Base-by-base conservation (phyloP, 495 filamentous ascomycete species). In the Parmelia sp. region DNA sequence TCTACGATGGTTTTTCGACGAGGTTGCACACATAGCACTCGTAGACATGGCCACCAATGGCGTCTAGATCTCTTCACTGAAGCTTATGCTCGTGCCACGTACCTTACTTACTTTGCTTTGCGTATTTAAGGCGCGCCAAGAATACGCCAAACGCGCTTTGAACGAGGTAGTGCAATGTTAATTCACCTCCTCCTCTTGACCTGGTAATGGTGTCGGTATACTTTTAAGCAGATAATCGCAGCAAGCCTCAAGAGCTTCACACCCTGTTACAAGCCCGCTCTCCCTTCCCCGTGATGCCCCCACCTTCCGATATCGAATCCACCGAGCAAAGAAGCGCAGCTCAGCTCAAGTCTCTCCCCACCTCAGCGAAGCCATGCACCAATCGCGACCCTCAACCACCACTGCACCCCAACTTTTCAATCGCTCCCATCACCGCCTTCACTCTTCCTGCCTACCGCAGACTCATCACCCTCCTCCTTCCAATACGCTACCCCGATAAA, bases 391-490 rank as follows among this genome's bases (percentile, higher is more conserved):
- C 55, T 44, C 51, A n/a, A 4, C 31, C 27, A 1, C 33, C 55
- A 1, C 63, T 61, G 37, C 76, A 79, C 49, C 74, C 79, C 23
- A 71, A 78, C 58, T 74, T 78, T 62, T 83, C 80, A 27, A 83
- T 92, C 66, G 80, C 84, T 15, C 77, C 80, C 3, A 79, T 90
- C 63, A 77, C 75, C 17, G 76, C 82, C 7, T 76, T 78, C 35
- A 85, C 92, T 74, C 79, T 96, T 63, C 81, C 89, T 53, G 84
- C 88, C 17, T 81, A 96, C 45, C 88, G 87, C 31, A 86, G 90
- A 47, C 90, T 97, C 65, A 96, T 92, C 69, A 76, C 86, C 45
- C 80, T 96, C 25, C 83, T 96, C 17, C 85, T 98, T 8, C 93
- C 93, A 27, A 89, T 97, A 68, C 83, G 84, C 73, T 98, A 98